Percentiles rank a stretch among this genome's conserved stretches.
Conservation (phyloP, 2,329 filamentous ascomycete genomes). For the Sporothrix globosa region DNA sequence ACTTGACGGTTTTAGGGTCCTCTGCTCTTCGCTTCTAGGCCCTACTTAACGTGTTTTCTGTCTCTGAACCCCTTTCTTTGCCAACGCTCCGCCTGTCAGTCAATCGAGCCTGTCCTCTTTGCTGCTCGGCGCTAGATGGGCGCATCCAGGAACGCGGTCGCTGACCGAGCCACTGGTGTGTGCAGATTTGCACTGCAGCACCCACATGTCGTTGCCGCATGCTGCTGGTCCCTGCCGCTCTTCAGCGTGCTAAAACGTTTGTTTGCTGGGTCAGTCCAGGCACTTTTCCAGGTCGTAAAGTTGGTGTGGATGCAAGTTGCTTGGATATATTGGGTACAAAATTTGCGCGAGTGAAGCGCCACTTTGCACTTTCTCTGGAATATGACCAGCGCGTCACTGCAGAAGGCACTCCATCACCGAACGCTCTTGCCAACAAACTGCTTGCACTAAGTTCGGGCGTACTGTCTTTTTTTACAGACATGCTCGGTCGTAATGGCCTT, state of each 20-base stretch:
- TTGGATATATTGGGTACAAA: conserved; percentile 2
- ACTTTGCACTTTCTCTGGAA: neutral
- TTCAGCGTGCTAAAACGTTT: conserved; percentile 21
- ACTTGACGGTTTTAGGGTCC: neutral
- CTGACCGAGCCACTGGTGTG: neutral
- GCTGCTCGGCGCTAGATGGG: neutral
- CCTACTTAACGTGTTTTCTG: neutral
- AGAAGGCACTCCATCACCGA: neutral
- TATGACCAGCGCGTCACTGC: neutral
- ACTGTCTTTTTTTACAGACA: conserved; percentile 1
- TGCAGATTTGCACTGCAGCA: neutral
- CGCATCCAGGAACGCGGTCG: neutral
- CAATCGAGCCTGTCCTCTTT: conserved; percentile 3
- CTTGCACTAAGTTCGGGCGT: neutral
- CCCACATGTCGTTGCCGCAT: conserved; percentile 4
- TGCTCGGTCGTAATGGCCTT: conserved; percentile 16
- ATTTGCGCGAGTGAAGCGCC: neutral
- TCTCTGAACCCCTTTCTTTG: conserved; percentile 18
- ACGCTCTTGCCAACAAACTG: neutral
- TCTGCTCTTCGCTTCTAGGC: conserved; percentile 1
- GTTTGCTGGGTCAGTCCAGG: conserved; percentile 21
- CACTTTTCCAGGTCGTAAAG: conserved; percentile 14
- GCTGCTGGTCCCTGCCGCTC: conserved; percentile 14
- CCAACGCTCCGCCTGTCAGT: conserved; percentile 1
- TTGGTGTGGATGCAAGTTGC: neutral